A percentile compares a stretch with the other conserved stretches of the same genome.
These are phyloP conservation scores for Powellomyces hirtus DNA, from an alignment of 192 early-diverging fungal genomes.

Conservation along the genomic window DNA sequence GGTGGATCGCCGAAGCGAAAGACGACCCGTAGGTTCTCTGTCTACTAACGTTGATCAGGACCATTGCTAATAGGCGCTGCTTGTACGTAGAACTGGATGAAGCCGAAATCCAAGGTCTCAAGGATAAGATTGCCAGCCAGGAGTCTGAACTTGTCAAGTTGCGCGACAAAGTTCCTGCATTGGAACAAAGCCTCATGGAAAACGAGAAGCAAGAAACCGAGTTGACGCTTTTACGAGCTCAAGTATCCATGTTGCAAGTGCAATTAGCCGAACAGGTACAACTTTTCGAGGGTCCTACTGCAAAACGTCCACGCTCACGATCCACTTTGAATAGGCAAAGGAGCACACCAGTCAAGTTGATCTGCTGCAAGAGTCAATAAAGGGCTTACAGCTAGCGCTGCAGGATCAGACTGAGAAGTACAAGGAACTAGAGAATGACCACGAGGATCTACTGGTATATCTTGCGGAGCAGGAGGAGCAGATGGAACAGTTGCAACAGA, in stretches of 20 bases:
- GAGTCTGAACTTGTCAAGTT: conserved; percentile 17
- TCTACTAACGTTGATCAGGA: neutral
- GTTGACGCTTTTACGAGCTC: neutral
- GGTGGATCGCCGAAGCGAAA: neutral
- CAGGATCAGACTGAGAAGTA: neutral
- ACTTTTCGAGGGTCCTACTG: neutral
- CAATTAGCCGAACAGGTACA: conserved; percentile 5
- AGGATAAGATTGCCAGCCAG: conserved; percentile 25
- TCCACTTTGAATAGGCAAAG: neutral
- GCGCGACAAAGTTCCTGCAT: neutral
- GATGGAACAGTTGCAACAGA: conserved; percentile 57
- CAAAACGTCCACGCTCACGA: neutral
- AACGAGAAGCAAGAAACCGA: neutral
- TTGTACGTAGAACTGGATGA: conserved; percentile 13
- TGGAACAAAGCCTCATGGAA: neutral
- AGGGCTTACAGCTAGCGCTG: conserved; percentile 3
- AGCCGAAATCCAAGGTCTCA: conserved; percentile 10
- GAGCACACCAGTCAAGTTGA: neutral
- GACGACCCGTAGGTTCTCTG: neutral
- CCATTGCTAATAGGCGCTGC: neutral
- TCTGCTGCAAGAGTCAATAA: conserved; percentile 7
- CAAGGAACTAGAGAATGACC: neutral
- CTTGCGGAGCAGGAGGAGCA: conserved; percentile 80
- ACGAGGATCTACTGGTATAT: conserved; percentile 65
- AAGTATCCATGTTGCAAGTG: neutral